A percentile compares a stretch with the other conserved stretches of the same genome.
phyloP scores from a whole-genome alignment of 2,329 filamentous ascomycete species.

The Aspergillus sp. region DNA sequence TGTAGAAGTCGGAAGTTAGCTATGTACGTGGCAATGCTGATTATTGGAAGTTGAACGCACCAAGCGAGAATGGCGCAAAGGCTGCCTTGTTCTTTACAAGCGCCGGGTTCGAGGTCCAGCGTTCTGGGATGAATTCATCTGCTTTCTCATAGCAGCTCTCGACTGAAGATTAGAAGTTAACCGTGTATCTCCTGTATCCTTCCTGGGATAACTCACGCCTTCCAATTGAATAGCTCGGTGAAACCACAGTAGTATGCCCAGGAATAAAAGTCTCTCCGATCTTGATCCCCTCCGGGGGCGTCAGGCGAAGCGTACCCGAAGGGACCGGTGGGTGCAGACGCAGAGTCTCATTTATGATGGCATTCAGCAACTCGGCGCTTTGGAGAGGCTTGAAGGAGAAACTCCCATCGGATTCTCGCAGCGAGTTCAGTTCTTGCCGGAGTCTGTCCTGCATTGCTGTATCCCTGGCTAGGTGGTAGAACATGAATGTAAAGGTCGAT shows the following conservation, averaged over 20 bases:
- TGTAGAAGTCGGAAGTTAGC: background rate
- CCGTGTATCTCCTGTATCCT: fast-evolving
- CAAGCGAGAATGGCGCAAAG: background rate
- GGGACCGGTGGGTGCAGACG: slow-evolving; percentile 1
- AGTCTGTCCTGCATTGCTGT: background rate
- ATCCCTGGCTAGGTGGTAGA: slow-evolving; percentile 3
- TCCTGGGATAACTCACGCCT: no score
- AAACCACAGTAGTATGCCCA: background rate
- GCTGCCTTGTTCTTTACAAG: background rate
- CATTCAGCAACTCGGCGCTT: background rate
- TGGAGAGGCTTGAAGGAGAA: background rate
- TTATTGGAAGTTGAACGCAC: background rate
- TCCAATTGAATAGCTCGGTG: background rate
- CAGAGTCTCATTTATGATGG: slow-evolving; percentile 1
- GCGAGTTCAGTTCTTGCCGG: background rate
- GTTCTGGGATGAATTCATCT: slow-evolving; percentile 4
- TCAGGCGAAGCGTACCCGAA: background rate
- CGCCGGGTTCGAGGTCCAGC: slow-evolving; percentile 1
- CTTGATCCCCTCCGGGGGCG: slow-evolving; percentile 6
- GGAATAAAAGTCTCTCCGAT: slow-evolving; percentile 3
- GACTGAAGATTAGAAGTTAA: background rate
- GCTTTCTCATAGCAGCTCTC: background rate
- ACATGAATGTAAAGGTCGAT: slow-evolving; percentile 5
- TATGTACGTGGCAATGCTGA: no score
- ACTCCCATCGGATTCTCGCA: background rate